phyloP scores from a whole-genome alignment of 2,329 filamentous ascomycete species.

The Fusarium tjaetaba region DNA sequence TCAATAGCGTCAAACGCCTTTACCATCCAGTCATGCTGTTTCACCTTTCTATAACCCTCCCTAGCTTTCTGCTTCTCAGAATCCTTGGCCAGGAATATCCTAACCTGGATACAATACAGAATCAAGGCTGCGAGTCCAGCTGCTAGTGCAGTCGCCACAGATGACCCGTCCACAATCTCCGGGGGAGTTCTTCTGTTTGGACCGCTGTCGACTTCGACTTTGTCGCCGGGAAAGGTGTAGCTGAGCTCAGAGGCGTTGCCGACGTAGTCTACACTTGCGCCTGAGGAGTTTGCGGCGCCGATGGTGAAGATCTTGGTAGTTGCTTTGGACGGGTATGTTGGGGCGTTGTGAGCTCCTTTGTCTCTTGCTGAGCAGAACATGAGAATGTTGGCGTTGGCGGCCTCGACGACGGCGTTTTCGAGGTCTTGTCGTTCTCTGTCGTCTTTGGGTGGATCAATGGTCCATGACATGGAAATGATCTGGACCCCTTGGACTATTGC shows the following conservation, averaged over 20 bases:
- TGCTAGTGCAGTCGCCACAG: conserved; percentile 46
- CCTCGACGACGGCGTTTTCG: conserved; percentile 38
- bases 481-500: conserved; percentile 45
- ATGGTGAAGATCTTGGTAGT: conserved; percentile 42
- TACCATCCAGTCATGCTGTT: conserved; percentile 32
- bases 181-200: neutral
- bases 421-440: conserved; percentile 23
- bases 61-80: conserved; percentile 28
- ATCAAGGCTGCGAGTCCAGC: conserved; percentile 47
- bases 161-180: conserved; percentile 34
- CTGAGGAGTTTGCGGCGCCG: conserved; percentile 37
- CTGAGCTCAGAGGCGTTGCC: conserved; percentile 36
- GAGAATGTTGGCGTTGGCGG: conserved; percentile 46
- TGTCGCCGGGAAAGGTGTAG: conserved; percentile 46
- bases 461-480: conserved; percentile 54
- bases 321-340: conserved; percentile 17
- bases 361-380: conserved; percentile 53
- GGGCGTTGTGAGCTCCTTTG: conserved; percentile 12
- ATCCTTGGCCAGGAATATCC: conserved; percentile 2
- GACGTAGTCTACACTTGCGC: conserved; percentile 17
- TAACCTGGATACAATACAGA: conserved; percentile 39
- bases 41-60: conserved; percentile 10
- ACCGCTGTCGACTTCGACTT: conserved; percentile 28
- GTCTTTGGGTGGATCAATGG: conserved; percentile 33
- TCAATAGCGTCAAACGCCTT: conserved; percentile 32